These are phyloP conservation scores for Apiospora koreana DNA, from an alignment of 2,329 filamentous ascomycete species.

Conservation along the genomic window DNA sequence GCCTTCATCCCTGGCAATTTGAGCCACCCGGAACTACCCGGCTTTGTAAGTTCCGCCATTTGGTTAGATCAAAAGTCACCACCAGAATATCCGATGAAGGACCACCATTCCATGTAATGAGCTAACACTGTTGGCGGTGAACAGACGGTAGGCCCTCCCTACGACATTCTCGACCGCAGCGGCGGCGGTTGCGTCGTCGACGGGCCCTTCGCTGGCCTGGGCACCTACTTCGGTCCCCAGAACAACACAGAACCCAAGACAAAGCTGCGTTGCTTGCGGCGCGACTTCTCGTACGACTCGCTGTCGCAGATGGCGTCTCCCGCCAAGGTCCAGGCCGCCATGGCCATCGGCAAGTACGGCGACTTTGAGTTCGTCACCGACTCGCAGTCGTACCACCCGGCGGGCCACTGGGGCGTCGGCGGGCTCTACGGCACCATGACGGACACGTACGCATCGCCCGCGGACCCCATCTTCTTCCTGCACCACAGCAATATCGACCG, in stretches of 20 bases:
- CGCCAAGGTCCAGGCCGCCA: not conserved
- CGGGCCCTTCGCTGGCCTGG: not conserved
- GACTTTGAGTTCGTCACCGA: constrained; percentile 2
- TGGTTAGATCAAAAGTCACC: no score
- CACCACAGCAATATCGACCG: constrained; percentile 14
- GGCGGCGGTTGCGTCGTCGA: not conserved
- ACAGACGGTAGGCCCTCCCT: not conserved
- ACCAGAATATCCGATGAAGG: no score
- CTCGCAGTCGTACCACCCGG: constrained; percentile 7
- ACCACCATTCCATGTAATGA: no score
- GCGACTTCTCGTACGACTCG: constrained; percentile 7
- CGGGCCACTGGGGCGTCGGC: constrained; percentile 15
- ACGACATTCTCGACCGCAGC: constrained; percentile 5
- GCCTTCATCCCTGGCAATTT: constrained; percentile 11
- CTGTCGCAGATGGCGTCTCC: not conserved
- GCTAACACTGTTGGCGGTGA: not conserved
- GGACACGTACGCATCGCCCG: constrained; percentile 12
- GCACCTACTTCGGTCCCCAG: not conserved
- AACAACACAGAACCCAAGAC: not conserved
- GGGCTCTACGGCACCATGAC: constrained; percentile 16
- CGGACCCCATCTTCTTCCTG: constrained; percentile 13
- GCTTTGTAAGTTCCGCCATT: not conserved
- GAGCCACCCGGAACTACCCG: constrained; percentile 11
- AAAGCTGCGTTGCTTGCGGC: not conserved
- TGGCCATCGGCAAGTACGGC: not conserved